Conservation (phyloP, 2,329 filamentous ascomycete species). For the Calonectria leucothoes region DNA sequence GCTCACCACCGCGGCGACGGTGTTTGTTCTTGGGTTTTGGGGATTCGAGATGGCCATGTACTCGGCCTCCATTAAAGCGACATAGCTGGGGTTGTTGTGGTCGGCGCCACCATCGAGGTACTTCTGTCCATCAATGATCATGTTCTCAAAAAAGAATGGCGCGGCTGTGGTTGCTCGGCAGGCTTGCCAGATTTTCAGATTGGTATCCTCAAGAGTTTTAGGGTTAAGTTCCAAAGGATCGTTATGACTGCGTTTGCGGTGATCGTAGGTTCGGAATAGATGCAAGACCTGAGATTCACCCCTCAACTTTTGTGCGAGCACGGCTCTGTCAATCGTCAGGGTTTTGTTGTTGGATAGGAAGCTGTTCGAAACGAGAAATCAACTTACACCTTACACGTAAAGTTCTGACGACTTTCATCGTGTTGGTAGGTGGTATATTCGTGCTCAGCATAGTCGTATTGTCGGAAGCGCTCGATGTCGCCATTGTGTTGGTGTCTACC, state of each 20-base stretch:
- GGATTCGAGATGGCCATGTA: not conserved
- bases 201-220: not conserved
- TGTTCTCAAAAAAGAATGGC: not conserved
- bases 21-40: not conserved
- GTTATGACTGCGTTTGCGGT: not conserved
- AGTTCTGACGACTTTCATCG: not conserved
- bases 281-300: not conserved
- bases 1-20: not conserved
- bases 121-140: not conserved
- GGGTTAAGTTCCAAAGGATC: not conserved
- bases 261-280: slow-evolving; percentile 1
- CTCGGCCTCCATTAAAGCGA: not conserved
- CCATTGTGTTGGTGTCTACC: not conserved
- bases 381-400: slow-evolving; percentile 1
- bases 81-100: not conserved
- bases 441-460: not conserved
- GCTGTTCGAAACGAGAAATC: not conserved
- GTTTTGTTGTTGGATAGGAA: not conserved
- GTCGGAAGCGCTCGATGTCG: not conserved
- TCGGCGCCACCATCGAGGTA: not conserved
- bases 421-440: not conserved
- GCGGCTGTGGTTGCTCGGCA: not conserved
- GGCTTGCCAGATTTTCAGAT: not conserved
- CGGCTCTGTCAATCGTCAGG: not conserved
- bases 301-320: not conserved